phyloP scores from a whole-genome alignment of 2,329 filamentous ascomycete species.

The Fusarium guadeloupense region DNA sequence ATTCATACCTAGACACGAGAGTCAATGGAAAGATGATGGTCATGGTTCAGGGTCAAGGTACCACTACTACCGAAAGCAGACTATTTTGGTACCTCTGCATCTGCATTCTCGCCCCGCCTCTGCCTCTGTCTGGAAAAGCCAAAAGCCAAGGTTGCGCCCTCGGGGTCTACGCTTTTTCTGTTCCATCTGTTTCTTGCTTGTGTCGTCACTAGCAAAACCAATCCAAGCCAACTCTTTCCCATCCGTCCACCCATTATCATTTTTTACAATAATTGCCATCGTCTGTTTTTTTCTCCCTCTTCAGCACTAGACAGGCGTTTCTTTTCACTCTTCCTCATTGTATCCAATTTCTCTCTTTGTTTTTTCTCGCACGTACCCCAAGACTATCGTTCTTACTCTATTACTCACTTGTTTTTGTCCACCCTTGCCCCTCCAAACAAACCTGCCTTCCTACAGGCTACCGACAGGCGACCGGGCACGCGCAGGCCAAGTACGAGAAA shows the following conservation, averaged over 20 bases:
- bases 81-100: constrained; percentile 17
- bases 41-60: constrained; percentile 14
- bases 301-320: neutral
- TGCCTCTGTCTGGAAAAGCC: constrained; percentile 10
- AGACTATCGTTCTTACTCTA: neutral
- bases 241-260: no score
- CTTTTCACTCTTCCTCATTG: neutral
- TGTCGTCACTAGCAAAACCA: constrained; percentile 25
- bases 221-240: neutral
- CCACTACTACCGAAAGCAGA: constrained; percentile 28
- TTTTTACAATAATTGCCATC: constrained; percentile 20
- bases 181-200: constrained; percentile 19
- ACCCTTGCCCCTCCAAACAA: constrained; percentile 37
- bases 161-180: constrained; percentile 9
- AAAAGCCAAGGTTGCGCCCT: constrained; percentile 31
- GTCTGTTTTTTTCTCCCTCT: neutral
- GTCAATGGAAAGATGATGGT: neutral
- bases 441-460: no score
- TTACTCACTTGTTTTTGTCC: constrained; percentile 36
- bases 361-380: neutral
- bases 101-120: constrained; percentile 7
- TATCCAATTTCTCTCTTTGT: neutral
- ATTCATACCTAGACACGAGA: constrained; percentile 6
- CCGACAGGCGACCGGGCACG: constrained; percentile 21
- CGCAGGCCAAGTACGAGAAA: constrained; percentile 29